Conservation (phyloP, 176 grass and related monocot genomes). For the Carex scoparia region DNA sequence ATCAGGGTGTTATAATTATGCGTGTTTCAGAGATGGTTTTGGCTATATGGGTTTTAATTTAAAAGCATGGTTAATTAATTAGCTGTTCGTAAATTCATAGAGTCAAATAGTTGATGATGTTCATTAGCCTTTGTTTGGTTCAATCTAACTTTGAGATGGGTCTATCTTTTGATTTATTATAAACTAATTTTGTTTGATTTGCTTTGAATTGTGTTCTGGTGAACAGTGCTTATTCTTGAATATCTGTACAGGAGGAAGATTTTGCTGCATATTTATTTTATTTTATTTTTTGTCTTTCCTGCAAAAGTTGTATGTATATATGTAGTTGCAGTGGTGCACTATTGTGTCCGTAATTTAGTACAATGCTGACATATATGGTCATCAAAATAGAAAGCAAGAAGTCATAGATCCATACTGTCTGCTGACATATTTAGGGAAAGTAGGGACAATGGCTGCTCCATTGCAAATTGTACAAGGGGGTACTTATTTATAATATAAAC, state of each 20-base stretch:
- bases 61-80: background rate
- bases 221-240: slow-evolving; percentile 16
- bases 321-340: background rate
- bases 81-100: background rate
- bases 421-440: background rate
- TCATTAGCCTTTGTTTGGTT: background rate
- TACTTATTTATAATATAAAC: no score
- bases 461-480: no score
- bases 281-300: background rate
- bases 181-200: background rate
- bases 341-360: background rate
- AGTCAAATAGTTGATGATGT: slow-evolving; percentile 5
- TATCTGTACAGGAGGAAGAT: background rate
- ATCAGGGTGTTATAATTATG: background rate
- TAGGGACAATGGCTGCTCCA: background rate
- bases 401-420: slow-evolving; percentile 11
- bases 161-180: background rate
- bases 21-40: background rate
- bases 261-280: background rate
- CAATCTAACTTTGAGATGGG: background rate
- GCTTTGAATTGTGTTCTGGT: background rate
- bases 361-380: background rate
- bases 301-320: background rate
- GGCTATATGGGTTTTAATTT: slow-evolving; percentile 6
- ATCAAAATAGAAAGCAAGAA: slow-evolving; percentile 1